Conservation (phyloP, 1,284 basidiomycete species). For the Ustilago lituana region DNA sequence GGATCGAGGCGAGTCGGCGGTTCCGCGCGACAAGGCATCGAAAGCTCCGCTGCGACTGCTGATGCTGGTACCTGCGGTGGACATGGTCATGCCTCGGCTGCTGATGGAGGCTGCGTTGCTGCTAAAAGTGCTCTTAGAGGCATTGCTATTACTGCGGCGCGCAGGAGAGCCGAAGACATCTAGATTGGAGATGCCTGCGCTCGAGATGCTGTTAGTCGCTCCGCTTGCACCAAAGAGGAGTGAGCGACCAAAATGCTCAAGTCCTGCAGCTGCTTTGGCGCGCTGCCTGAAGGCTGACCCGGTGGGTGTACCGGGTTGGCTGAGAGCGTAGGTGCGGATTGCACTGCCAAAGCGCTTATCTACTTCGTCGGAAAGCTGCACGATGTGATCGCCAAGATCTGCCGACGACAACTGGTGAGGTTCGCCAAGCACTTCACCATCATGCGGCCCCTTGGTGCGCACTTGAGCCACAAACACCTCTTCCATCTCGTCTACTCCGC, state of each 20-base stretch:
- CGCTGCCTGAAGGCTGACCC: constrained; percentile 46
- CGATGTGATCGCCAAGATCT: constrained; percentile 37
- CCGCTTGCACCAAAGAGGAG: constrained; percentile 48
- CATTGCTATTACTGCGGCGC: constrained; percentile 50
- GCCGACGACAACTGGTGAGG: constrained; percentile 22
- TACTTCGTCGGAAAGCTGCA: constrained; percentile 36
- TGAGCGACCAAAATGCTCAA: constrained; percentile 53
- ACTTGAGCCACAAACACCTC: constrained; percentile 38
- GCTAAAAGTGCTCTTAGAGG: constrained; percentile 50
- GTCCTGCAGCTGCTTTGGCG: constrained; percentile 48
- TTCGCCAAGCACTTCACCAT: constrained; percentile 24
- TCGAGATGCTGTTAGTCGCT: constrained; percentile 36
- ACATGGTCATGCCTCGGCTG: constrained; percentile 50
- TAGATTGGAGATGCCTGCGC: constrained; percentile 33
- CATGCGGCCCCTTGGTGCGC: constrained; percentile 31
- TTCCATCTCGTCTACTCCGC: constrained; percentile 46
- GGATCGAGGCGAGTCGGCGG: constrained; percentile 25
- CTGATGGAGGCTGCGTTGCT: constrained; percentile 38
- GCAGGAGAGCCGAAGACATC: constrained; percentile 56
- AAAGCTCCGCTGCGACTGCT: constrained; percentile 43
- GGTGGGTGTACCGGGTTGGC: constrained; percentile 32
- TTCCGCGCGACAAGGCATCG: constrained; percentile 19
- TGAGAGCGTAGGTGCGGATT: constrained; percentile 10
- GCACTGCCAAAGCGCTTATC: constrained; percentile 30
- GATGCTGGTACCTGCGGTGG: constrained; percentile 55